Conservation (phyloP, 2,329 filamentous ascomycete genomes). For the Aspergillus fijiensis region DNA sequence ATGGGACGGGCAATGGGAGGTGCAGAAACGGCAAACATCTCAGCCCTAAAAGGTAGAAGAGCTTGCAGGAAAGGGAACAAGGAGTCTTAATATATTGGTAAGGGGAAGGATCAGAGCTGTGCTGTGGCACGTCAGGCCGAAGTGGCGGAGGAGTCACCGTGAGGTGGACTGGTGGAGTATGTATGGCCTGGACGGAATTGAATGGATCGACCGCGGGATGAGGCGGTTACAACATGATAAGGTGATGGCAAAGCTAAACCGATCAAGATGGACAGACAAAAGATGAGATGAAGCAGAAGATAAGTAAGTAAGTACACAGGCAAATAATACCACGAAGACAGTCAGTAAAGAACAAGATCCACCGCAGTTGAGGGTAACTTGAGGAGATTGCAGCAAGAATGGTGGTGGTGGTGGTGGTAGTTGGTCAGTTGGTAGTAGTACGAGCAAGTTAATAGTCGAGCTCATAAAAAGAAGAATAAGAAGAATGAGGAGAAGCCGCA, state of each 20-base stretch:
- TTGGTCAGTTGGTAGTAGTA: too few relatives aligned
- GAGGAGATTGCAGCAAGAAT: not conserved
- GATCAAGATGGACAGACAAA: not conserved
- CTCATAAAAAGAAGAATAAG: too few relatives aligned
- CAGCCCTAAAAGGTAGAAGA: conserved; percentile 15
- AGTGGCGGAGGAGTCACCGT: conserved; percentile 15
- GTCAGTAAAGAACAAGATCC: not conserved
- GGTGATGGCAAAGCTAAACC: not conserved
- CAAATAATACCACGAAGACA: not conserved
- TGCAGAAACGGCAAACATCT: conserved; percentile 25
- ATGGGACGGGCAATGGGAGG: conserved; percentile 15
- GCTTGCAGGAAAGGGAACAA: not conserved
- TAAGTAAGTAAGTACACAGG: not conserved
- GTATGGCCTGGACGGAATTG: conserved; percentile 1
- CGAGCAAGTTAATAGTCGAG: too few relatives aligned
- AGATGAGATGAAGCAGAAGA: not conserved
- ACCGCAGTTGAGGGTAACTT: not conserved
- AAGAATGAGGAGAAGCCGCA: too few relatives aligned
- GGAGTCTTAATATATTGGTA: not conserved
- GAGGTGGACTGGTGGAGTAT: conserved; percentile 2
- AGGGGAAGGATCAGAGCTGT: not conserved
- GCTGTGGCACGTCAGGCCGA: conserved; percentile 6
- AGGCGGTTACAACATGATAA: not conserved
- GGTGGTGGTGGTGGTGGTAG: not conserved
- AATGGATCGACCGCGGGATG: not conserved